Conservation (phyloP, 192 early-diverging fungal species). For the Gamsiella multidivaricata region DNA sequence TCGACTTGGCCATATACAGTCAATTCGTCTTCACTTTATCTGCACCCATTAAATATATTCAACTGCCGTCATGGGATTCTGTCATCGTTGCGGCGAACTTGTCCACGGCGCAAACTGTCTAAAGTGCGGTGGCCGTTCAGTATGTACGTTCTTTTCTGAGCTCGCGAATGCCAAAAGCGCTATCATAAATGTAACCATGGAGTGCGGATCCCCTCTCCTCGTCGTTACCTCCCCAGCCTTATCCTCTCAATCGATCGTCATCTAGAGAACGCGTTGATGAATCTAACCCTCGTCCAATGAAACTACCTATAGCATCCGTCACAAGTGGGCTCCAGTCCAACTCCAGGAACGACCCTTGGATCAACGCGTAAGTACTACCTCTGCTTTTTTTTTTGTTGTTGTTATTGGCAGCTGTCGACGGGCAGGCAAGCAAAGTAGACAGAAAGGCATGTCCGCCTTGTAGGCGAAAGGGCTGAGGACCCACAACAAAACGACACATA, state of each 20-base stretch:
- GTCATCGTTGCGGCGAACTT: slow-evolving; percentile 65
- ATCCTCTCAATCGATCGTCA: not conserved
- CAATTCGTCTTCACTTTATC: slow-evolving; percentile 12
- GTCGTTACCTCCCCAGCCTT: too few relatives aligned
- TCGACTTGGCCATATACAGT: too few relatives aligned
- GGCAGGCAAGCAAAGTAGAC: too few relatives aligned
- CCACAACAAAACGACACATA: too few relatives aligned
- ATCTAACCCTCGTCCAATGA: slow-evolving; percentile 5
- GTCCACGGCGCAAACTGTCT: slow-evolving; percentile 56
- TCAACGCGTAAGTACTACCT: slow-evolving; percentile 53
- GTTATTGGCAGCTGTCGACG: too few relatives aligned
- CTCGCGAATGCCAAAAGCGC: not conserved
- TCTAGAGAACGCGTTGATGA: not conserved
- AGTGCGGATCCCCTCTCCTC: not conserved
- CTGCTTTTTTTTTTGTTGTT: too few relatives aligned
- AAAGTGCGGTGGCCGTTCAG: slow-evolving; percentile 61
- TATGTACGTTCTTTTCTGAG: slow-evolving; percentile 45
- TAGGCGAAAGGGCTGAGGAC: too few relatives aligned
- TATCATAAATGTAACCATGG: not conserved
- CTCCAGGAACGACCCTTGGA: slow-evolving; percentile 51
- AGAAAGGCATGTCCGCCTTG: too few relatives aligned
- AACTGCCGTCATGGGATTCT: slow-evolving; percentile 58
- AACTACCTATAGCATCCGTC: slow-evolving; percentile 32
- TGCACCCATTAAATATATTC: not conserved
- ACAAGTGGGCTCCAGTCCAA: slow-evolving; percentile 50